Conservation (phyloP, 305 asterid species). For the Plantago lanceolata region DNA sequence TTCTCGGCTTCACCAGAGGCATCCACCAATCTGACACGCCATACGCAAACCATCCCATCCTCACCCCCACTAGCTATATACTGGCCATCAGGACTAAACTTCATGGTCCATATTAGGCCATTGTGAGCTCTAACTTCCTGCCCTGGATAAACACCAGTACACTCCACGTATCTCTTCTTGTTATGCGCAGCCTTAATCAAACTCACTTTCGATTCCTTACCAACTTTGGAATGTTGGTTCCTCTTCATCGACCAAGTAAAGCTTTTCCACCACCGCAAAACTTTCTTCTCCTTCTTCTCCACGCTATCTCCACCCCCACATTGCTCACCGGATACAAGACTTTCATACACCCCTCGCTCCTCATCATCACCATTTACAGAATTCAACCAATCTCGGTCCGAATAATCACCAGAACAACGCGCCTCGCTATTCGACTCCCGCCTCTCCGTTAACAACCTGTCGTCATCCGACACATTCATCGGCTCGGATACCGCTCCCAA, state of each 20-base stretch:
- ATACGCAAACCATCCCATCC: conserved; percentile 67
- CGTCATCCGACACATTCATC: conserved; percentile 29
- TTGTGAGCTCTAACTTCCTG: conserved; percentile 62
- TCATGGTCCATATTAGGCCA: conserved; percentile 67
- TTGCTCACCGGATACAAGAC: conserved; percentile 8
- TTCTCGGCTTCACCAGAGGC: conserved; percentile 23
- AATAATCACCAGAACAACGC: conserved; percentile 39
- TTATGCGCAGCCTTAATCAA: conserved; percentile 33
- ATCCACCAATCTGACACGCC: conserved; percentile 42
- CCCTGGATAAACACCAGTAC: conserved; percentile 44
- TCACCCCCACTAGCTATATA: conserved; percentile 82
- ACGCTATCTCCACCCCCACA: conserved; percentile 6
- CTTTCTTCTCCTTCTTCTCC: conserved; percentile 34
- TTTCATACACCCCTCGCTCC: conserved; percentile 20
- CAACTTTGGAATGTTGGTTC: conserved; percentile 18
- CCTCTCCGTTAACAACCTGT: conserved; percentile 29
- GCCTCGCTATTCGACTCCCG: conserved; percentile 51
- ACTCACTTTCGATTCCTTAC: conserved; percentile 20
- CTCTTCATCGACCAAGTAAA: conserved; percentile 33
- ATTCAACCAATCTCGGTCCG: conserved; percentile 34
- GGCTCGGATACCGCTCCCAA: conserved; percentile 26
- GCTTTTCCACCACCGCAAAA: conserved; percentile 43
- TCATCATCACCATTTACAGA: conserved; percentile 22
- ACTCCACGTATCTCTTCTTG: conserved; percentile 49
- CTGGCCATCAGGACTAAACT: conserved; percentile 72